Evolutionary conservation across 2,329 filamentous ascomycete genomes (phyloP), one percentile per base, ranked within the genome.

Genomic region (Colletotrichum costaricense): DNA sequence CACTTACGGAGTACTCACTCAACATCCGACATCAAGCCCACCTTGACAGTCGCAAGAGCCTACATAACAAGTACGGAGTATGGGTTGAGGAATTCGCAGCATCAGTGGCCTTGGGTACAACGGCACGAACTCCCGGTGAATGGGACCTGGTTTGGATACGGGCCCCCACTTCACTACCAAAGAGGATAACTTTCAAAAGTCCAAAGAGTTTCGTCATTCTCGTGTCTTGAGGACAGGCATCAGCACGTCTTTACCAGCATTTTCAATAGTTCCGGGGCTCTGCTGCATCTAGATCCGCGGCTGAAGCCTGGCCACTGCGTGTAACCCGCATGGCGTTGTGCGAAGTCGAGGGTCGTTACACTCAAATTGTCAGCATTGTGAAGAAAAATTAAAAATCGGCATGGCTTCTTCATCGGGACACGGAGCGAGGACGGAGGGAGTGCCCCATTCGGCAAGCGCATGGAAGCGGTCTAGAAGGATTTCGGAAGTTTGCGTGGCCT

Each of bases 361-460:
- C 14, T 28, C 19, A n/a, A 12, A 19, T 24, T 24, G 42, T n/a
- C 26, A 28, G 22, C 30, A n/a, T 24, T 35, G 42, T 26, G 22
- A 26, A 28, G 19, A 14, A 14, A 35, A 26, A 26, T 28, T 30
- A 26, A 14, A 42, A 42, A 19, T 19, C 16, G 38, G 42, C 42
- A 49, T 22, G 16, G 42, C 19, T 49, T 9, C 42, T n/a, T 49
- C 42, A 49, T 22, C 24, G n/a, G 28, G 26, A n/a, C 16, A 24
- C 52, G 42, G 33, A 30, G n/a, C 22, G 14, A 57, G 26, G 30
- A 30, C 59, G 70, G 55, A 28, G 42, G 46, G 62, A 56, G 16
- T 70, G 26, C 70, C 46, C 26, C 67, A 65, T 73, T 49, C n/a
- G 70, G 70, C 70, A 73, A 73, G 67, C 49, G 56, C 26, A 54